These are phyloP conservation scores for Naganishia kalamii DNA, from an alignment of 768 basidiomycete species.

Conservation along the genomic window DNA sequence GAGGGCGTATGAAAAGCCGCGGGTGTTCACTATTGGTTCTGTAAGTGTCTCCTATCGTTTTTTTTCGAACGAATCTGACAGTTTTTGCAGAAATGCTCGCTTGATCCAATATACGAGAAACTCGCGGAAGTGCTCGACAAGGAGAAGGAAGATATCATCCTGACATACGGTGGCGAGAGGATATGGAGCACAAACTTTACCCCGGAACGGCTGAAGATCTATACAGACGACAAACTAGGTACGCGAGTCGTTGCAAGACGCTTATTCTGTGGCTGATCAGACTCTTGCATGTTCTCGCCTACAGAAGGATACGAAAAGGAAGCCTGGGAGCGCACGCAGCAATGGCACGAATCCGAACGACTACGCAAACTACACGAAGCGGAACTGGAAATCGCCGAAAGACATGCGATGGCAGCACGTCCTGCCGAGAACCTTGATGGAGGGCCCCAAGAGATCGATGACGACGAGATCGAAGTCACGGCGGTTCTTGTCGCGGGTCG, in stretches of 20 bases:
- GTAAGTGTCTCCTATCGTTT: background rate
- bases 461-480: slow-evolving; percentile 7
- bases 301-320: slow-evolving; percentile 12
- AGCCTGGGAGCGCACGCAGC: slow-evolving; percentile 6
- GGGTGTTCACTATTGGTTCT: slow-evolving; percentile 11
- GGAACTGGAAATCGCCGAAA: background rate
- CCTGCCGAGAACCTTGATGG: background rate
- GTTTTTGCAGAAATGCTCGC: slow-evolving; percentile 1
- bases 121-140: slow-evolving; percentile 12
- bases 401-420: background rate
- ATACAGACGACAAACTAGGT: slow-evolving; percentile 5
- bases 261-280: background rate
- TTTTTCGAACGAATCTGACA: background rate
- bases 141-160: slow-evolving; percentile 9
- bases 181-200: slow-evolving; percentile 15
- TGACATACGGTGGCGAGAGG: slow-evolving; percentile 1
- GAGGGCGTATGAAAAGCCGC: slow-evolving; percentile 8
- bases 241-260: no score
- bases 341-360: background rate
- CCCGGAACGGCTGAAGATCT: slow-evolving; percentile 9
- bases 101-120: slow-evolving; percentile 10
- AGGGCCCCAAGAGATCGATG: background rate
- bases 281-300: background rate
- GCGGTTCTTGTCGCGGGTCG: background rate
- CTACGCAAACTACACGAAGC: slow-evolving; percentile 8